Evolutionary conservation across 306 rosid genomes (phyloP), one percentile per base, ranked within the genome.

Genomic region (Lathyrus tuberosus): DNA sequence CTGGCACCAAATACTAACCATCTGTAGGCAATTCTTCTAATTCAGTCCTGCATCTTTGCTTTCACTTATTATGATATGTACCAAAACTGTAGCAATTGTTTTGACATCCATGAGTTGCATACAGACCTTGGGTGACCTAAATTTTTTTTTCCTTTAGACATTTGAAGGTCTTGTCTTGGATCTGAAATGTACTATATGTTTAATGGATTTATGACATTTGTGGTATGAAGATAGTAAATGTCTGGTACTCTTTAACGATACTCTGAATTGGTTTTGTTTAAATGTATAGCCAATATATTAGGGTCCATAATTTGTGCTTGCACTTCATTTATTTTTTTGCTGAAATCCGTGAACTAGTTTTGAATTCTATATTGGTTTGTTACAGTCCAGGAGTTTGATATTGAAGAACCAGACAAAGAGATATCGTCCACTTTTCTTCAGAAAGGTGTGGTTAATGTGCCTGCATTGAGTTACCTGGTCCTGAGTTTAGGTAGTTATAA

Each of bases 391-490:
- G 79, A 90, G 91, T 86, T 80, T 93, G 89, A 53, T 93, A 59
- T 75, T 93, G 70, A 84, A 83, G 80, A 90, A 86, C 83, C 82
- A 88, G 78, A 76, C 87, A 71, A 90, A 85, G 86, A 82, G 91
- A 77, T 93, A 90, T 77, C 97, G 97, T 73, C 97, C 96, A 43
- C 85, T 85, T 22, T 93, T 93, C 86, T 93, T 93, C 83, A 84
- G 94, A 81, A 90, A 90, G 98, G 98, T 90, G 38, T 24, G 30
- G 80, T 82, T 68, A 17, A 69, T 69, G 62, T 15, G 14, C 65
- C 70, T 65, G 60, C 57, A 37, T 75, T 49, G 42, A 38, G 12
- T 31, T 74, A 52, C 33, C 35, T n/a, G n/a, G n/a, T n/a, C n/a
- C n/a, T 53, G 65, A 40, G 58, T 56, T 64, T 72, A 9, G 72